These are phyloP conservation scores for Sarcomyxa edulis DNA, from an alignment of 768 basidiomycete genomes.

Conservation along the genomic window DNA sequence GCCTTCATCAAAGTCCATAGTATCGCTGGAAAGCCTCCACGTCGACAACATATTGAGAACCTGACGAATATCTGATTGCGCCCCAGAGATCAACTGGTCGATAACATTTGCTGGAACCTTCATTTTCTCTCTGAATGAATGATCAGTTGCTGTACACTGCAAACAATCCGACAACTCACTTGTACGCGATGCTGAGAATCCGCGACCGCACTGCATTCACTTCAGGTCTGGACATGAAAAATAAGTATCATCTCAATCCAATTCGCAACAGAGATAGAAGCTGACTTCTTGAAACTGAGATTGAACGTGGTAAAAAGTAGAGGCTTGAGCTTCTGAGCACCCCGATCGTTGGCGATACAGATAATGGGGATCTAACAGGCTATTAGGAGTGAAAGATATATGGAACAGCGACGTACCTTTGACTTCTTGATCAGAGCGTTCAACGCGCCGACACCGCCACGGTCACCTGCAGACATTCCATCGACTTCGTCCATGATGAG, in stretches of 20 bases:
- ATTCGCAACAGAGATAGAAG: not conserved
- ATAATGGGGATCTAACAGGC: constrained; percentile 82
- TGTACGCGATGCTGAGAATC: constrained; percentile 83
- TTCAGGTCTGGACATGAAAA: constrained; percentile 53
- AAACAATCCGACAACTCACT: constrained; percentile 41
- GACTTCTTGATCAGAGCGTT: constrained; percentile 91
- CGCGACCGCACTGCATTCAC: constrained; percentile 76
- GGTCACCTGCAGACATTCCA: constrained; percentile 97
- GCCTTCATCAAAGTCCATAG: constrained; percentile 89
- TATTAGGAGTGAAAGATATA: not conserved
- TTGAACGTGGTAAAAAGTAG: constrained; percentile 65
- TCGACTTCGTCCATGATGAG: constrained; percentile 99
- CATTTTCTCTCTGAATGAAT: constrained; percentile 72
- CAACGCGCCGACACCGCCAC: constrained; percentile 93
- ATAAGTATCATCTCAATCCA: constrained; percentile 6
- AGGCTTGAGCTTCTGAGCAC: constrained; percentile 89
- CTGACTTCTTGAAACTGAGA: constrained; percentile 75
- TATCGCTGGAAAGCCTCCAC: constrained; percentile 78
- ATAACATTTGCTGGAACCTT: constrained; percentile 87
- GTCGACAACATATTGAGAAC: constrained; percentile 98
- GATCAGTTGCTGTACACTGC: not conserved
- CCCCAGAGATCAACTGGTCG: constrained; percentile 84
- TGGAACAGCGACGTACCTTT: constrained; percentile 44
- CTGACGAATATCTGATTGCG: constrained; percentile 95
- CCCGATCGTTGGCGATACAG: constrained; percentile 91